Evolutionary conservation across 768 basidiomycete genomes (phyloP).

Genomic region (Lactarius akahatsu): DNA sequence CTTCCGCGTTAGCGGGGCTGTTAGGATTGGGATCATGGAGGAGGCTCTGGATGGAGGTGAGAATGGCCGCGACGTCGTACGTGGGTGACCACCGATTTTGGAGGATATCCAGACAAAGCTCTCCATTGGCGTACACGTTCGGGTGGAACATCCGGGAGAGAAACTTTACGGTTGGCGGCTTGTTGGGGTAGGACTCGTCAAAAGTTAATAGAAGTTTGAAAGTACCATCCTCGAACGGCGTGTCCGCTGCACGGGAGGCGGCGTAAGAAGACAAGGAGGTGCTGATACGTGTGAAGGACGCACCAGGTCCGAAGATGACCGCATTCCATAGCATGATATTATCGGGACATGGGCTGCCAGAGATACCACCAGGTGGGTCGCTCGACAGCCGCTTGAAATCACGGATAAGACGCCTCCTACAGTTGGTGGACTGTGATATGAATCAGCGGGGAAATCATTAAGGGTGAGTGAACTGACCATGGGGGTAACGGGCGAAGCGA

Average conservation of each 20-base stretch:
- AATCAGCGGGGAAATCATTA: not conserved
- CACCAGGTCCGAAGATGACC: slow-evolving; percentile 97
- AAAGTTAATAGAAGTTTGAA: slow-evolving; percentile 96
- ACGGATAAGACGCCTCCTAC: slow-evolving; percentile 91
- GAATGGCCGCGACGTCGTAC: slow-evolving; percentile 97
- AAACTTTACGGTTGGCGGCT: slow-evolving; percentile 96
- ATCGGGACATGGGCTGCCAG: slow-evolving; percentile 94
- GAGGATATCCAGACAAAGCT: slow-evolving; percentile 96
- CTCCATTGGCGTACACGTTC: slow-evolving; percentile 97
- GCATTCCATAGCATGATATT: slow-evolving; percentile 99
- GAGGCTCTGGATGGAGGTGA: slow-evolving; percentile 94
- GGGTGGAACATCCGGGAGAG: slow-evolving; percentile 98
- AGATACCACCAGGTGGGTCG: slow-evolving; percentile 95
- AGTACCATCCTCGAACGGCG: slow-evolving; percentile 98
- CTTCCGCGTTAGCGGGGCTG: slow-evolving; percentile 97
- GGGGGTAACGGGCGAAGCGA: slow-evolving; percentile 24
- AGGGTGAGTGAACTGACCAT: slow-evolving; percentile 22
- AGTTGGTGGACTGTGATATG: slow-evolving; percentile 78
- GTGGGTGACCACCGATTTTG: slow-evolving; percentile 99
- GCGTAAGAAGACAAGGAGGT: slow-evolving; percentile 1
- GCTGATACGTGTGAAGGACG: slow-evolving; percentile 33
- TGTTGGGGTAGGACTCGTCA: slow-evolving; percentile 98
- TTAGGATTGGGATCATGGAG: slow-evolving; percentile 98
- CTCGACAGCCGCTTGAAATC: slow-evolving; percentile 96
- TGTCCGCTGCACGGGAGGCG: slow-evolving; percentile 65